Conservation (phyloP, 805 yeast genomes). For the Schwanniomyces pseudopolymorphus region DNA sequence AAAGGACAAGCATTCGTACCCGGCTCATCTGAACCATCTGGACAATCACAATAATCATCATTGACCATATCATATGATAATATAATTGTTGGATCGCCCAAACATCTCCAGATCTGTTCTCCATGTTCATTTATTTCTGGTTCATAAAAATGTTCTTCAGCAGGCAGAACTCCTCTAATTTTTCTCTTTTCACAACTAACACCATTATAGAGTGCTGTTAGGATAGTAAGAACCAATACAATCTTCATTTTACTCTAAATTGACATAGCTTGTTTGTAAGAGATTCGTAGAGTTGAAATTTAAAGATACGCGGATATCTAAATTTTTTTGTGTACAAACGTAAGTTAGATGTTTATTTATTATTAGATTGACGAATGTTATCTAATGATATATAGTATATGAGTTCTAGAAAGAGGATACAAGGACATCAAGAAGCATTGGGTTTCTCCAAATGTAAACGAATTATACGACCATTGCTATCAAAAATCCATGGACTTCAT, state of each 20-base stretch:
- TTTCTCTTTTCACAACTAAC: neutral
- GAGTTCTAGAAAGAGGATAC: slow-evolving; percentile 2
- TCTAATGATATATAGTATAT: neutral
- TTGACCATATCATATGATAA: slow-evolving; percentile 66
- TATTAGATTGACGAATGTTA: neutral
- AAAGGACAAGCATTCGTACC: slow-evolving; percentile 81
- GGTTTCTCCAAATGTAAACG: slow-evolving; percentile 30
- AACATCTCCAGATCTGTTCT: slow-evolving; percentile 58
- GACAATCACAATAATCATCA: slow-evolving; percentile 93
- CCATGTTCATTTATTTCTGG: slow-evolving; percentile 48
- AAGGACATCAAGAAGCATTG: slow-evolving; percentile 6
- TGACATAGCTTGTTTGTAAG: neutral
- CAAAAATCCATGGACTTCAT: slow-evolving; percentile 35
- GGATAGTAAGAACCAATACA: neutral
- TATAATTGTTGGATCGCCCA: slow-evolving; percentile 62
- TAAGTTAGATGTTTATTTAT: neutral
- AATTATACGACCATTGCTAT: slow-evolving; percentile 33
- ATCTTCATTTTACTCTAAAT: neutral
- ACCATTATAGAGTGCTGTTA: neutral
- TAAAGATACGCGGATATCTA: neutral
- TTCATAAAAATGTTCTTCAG: slow-evolving; percentile 43
- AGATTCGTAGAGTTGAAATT: too few relatives aligned
- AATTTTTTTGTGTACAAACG: neutral
- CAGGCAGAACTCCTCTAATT: slow-evolving; percentile 38
- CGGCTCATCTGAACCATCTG: slow-evolving; percentile 97